phyloP scores from a whole-genome alignment of 2,329 filamentous ascomycete genomes.

The Didymella keratinophila region DNA sequence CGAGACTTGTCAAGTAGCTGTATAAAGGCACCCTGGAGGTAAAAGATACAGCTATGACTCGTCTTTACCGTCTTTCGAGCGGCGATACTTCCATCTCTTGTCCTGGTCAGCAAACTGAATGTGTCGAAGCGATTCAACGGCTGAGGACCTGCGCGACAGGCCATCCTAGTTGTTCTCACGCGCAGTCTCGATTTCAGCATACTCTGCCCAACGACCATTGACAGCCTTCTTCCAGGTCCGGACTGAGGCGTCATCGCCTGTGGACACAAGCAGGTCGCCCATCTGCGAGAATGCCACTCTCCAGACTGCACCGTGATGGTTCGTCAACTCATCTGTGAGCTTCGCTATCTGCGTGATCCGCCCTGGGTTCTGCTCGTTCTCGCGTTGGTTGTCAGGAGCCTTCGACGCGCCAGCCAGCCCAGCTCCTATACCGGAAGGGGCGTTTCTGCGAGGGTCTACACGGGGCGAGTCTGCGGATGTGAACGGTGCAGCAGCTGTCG shows the following conservation, averaged over 20 bases:
- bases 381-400: slow-evolving; percentile 58
- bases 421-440: slow-evolving; percentile 62
- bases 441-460: slow-evolving; percentile 40
- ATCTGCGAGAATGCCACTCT: slow-evolving; percentile 70
- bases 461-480: slow-evolving; percentile 33
- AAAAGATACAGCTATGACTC: not conserved
- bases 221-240: slow-evolving; percentile 60
- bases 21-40: not conserved
- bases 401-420: slow-evolving; percentile 58
- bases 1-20: not conserved
- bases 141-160: not conserved
- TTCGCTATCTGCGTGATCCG: slow-evolving; percentile 70
- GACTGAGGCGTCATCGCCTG: slow-evolving; percentile 75
- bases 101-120: not conserved
- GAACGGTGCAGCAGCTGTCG: slow-evolving; percentile 30
- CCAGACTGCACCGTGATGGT: slow-evolving; percentile 76
- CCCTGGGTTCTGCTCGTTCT: slow-evolving; percentile 67
- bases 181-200: slow-evolving; percentile 56
- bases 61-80: not conserved
- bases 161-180: slow-evolving; percentile 36
- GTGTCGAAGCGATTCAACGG: not conserved
- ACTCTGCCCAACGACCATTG: slow-evolving; percentile 59
- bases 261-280: slow-evolving; percentile 74
- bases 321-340: slow-evolving; percentile 72
- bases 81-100: not conserved